A percentile compares a stretch with the other conserved stretches of the same genome.
Evolutionary conservation across 2,329 filamentous ascomycete species (phyloP).

Genomic region (Penicillium sp.): DNA sequence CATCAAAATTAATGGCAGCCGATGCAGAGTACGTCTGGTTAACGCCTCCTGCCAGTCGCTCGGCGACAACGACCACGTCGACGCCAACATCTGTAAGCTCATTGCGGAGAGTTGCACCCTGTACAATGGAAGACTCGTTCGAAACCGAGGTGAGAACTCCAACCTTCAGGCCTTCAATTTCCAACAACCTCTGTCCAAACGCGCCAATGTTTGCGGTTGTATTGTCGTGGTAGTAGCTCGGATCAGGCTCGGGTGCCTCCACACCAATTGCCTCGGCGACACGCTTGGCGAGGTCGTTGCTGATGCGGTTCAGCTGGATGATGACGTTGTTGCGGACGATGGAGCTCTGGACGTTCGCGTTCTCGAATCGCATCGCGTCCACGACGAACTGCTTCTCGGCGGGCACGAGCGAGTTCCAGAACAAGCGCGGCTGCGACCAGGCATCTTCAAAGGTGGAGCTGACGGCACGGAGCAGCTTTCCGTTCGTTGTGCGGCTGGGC

Average conservation of each 20-base stretch:
- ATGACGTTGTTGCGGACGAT: conserved; percentile 67
- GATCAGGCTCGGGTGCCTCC: conserved; percentile 59
- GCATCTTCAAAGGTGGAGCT: conserved; percentile 70
- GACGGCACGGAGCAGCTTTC: conserved; percentile 58
- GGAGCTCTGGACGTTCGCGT: conserved; percentile 58
- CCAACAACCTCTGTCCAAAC: conserved; percentile 60
- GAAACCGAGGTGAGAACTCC: conserved; percentile 60
- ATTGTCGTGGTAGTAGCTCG: conserved; percentile 70
- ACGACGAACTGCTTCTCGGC: conserved; percentile 71
- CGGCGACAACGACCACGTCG: conserved; percentile 61
- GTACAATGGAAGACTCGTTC: conserved; percentile 48
- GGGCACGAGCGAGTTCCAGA: conserved; percentile 70
- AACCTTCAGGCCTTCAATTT: conserved; percentile 64
- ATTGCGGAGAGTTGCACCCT: conserved; percentile 55
- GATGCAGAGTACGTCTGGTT: conserved; percentile 66
- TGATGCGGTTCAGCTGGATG: conserved; percentile 67
- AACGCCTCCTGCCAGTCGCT: conserved; percentile 57
- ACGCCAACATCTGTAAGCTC: conserved; percentile 49
- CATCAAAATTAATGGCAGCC: conserved; percentile 53
- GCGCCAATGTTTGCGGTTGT: conserved; percentile 63
- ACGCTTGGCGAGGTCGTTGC: conserved; percentile 66
- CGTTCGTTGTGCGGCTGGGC: conserved; percentile 56
- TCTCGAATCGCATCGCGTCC: conserved; percentile 74
- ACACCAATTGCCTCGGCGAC: conserved; percentile 66
- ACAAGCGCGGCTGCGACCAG: conserved; percentile 72